phyloP scores from a whole-genome alignment of 768 basidiomycete genomes.

The Pleurotus salmoneostramineus region DNA sequence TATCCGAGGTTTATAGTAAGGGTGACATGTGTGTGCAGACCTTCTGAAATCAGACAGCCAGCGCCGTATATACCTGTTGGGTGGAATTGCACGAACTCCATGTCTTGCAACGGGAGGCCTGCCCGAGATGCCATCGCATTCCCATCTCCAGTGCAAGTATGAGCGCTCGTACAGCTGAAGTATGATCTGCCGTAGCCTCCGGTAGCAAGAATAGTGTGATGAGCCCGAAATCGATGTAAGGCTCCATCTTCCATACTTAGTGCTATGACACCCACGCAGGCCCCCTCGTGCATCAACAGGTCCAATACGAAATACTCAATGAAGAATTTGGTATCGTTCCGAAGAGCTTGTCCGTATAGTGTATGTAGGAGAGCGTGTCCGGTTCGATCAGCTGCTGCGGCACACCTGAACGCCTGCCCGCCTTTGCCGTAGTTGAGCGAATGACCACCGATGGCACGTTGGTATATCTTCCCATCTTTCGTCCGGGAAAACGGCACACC shows the following conservation, averaged over 20 bases:
- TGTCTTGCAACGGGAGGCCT: constrained; percentile 92
- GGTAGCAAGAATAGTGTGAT: constrained; percentile 97
- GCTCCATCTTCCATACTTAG: constrained; percentile 99
- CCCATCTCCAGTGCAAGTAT: constrained; percentile 98
- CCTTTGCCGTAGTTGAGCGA: constrained; percentile 96
- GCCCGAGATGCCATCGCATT: constrained; percentile 98
- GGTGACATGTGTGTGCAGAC: constrained; percentile 30
- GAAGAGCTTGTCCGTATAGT: constrained; percentile 96
- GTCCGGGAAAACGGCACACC: constrained; percentile 98
- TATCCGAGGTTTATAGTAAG: background rate
- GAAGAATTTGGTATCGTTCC: constrained; percentile 99
- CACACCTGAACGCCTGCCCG: constrained; percentile 97
- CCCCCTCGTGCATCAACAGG: constrained; percentile 96
- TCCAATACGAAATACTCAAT: constrained; percentile 99
- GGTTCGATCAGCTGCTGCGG: constrained; percentile 96
- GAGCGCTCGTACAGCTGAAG: constrained; percentile 97
- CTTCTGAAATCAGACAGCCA: constrained; percentile 97
- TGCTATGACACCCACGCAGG: constrained; percentile 98
- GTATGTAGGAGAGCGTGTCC: constrained; percentile 98
- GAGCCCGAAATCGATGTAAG: constrained; percentile 94
- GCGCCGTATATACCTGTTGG: constrained; percentile 99
- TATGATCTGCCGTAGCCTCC: constrained; percentile 97
- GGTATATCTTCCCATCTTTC: constrained; percentile 97
- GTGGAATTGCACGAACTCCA: constrained; percentile 99
- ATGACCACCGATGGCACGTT: constrained; percentile 98